Conservation (phyloP, 2,329 filamentous ascomycete genomes). For the Paecilomyces formosus region DNA sequence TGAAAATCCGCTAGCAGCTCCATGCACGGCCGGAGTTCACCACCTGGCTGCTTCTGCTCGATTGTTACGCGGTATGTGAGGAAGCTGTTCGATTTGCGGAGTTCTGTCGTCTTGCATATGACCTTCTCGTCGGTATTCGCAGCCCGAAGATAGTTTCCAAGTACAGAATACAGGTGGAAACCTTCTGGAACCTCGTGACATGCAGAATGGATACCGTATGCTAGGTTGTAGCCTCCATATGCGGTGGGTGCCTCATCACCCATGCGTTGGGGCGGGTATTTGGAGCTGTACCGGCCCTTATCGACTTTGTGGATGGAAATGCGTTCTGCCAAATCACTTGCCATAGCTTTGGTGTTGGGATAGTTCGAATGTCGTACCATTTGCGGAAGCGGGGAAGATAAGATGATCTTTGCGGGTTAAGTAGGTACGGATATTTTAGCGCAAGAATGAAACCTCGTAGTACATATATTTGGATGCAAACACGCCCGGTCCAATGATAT, state of each 20-base stretch:
- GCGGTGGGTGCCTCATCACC: constrained; percentile 31
- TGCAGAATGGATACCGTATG: constrained; percentile 36
- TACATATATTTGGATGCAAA: too few relatives aligned
- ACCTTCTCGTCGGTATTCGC: constrained; percentile 34
- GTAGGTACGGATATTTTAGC: too few relatives aligned
- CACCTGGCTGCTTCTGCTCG: constrained; percentile 33
- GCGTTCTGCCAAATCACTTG: neutral
- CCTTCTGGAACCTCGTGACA: constrained; percentile 26
- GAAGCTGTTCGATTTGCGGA: constrained; percentile 42
- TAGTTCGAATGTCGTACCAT: neutral
- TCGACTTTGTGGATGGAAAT: constrained; percentile 1
- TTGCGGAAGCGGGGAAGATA: neutral
- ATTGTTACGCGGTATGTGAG: constrained; percentile 42
- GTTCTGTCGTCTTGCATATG: constrained; percentile 25
- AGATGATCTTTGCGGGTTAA: neutral
- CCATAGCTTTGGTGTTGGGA: neutral
- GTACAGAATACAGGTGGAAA: constrained; percentile 40
- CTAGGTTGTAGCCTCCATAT: constrained; percentile 41
- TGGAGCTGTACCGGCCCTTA: constrained; percentile 1
- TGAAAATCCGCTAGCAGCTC: constrained; percentile 44
- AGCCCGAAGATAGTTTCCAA: constrained; percentile 43
- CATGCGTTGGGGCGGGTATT: constrained; percentile 14
- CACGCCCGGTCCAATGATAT: too few relatives aligned
- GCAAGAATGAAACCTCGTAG: too few relatives aligned
- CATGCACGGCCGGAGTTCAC: constrained; percentile 31